Evolutionary conservation across 129 eudicot genomes (phyloP).

Genomic region (Chrysanthemum seticuspe): DNA sequence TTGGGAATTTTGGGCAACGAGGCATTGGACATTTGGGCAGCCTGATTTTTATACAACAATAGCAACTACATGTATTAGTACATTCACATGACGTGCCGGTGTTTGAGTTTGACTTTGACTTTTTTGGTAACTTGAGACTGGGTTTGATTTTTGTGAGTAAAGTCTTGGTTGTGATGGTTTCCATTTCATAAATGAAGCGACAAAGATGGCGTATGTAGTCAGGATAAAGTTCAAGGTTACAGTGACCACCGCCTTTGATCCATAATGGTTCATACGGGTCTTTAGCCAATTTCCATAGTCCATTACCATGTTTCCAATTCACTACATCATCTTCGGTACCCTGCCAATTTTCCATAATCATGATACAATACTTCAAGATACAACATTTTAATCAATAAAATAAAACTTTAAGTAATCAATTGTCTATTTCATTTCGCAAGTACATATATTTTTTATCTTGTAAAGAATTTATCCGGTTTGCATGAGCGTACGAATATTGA

Average conservation of each 20-base stretch:
- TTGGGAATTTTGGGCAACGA: constrained; percentile 39
- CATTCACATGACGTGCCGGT: constrained; percentile 16
- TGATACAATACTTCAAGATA: constrained; percentile 5
- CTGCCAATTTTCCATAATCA: constrained; percentile 38
- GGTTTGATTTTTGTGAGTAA: constrained; percentile 67
- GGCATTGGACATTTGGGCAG: constrained; percentile 38
- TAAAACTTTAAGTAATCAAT: background rate
- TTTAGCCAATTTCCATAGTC: constrained; percentile 79
- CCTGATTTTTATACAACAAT: constrained; percentile 40
- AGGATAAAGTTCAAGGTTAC: constrained; percentile 94
- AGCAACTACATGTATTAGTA: constrained; percentile 31
- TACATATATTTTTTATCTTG: background rate
- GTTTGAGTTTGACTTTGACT: constrained; percentile 27
- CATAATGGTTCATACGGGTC: constrained; percentile 97
- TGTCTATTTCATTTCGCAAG: background rate
- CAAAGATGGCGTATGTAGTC: constrained; percentile 92
- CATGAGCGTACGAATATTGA: too few species aligned
- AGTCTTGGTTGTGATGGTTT: constrained; percentile 66
- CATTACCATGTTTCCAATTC: constrained; percentile 86
- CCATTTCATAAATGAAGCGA: constrained; percentile 82
- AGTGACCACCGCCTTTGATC: constrained; percentile 99
- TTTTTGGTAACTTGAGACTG: constrained; percentile 39
- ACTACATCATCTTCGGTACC: constrained; percentile 99
- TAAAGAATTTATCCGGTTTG: too few species aligned
- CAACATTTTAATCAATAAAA: constrained; percentile 13